These are phyloP conservation scores for Crepidotus variabilis DNA, from an alignment of 768 basidiomycete species.

Conservation along the genomic window DNA sequence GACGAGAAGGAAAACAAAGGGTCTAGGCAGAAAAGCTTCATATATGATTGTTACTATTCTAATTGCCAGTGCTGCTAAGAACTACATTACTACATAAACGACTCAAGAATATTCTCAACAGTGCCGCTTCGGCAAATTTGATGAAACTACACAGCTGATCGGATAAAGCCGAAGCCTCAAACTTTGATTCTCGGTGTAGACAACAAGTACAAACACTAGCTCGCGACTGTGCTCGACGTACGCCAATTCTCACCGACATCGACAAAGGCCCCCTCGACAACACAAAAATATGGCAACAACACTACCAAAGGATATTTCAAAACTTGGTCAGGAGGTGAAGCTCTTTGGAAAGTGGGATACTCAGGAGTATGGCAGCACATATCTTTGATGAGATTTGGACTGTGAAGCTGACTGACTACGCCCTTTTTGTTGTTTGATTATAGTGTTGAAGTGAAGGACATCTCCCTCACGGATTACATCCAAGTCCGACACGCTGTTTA, in stretches of 20 bases:
- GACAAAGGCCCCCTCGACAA: conserved; percentile 32
- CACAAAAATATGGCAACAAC: conserved; percentile 59
- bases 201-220: conserved; percentile 48
- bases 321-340: conserved; percentile 82
- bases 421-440: background rate
- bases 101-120: too few relatives aligned
- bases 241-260: conserved; percentile 19
- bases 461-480: conserved; percentile 98
- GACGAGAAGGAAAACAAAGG: conserved; percentile 58
- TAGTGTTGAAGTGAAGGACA: conserved; percentile 98
- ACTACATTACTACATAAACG: too few relatives aligned
- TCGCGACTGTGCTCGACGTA: conserved; percentile 29
- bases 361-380: conserved; percentile 67
- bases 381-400: background rate
- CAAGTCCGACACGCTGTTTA: conserved; percentile 98
- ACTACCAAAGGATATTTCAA: conserved; percentile 81
- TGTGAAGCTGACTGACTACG: background rate
- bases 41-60: too few relatives aligned
- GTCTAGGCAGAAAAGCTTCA: too few relatives aligned
- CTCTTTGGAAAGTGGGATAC: conserved; percentile 99
- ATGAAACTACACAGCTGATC: conserved; percentile 40
- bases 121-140: background rate
- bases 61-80: too few relatives aligned
- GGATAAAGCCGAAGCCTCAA: conserved; percentile 35
- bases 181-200: conserved; percentile 37